phyloP scores from a whole-genome alignment of 768 basidiomycete species.

The Cystofilobasidium macerans region DNA sequence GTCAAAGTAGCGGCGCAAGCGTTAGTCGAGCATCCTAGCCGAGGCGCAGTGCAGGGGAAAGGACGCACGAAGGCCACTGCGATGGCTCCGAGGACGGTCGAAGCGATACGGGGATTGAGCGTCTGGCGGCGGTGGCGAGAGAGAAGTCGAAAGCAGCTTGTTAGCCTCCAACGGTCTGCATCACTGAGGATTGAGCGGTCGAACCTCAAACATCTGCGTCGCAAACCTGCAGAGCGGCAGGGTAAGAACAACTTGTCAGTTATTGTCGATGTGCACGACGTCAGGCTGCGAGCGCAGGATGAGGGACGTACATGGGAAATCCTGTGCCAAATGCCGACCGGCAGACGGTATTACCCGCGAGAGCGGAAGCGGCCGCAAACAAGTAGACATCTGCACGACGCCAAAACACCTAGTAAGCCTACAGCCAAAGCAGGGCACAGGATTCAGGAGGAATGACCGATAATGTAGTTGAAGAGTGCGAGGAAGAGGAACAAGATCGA shows the following conservation, averaged over 20 bases:
- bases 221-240: not conserved
- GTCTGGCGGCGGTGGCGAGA: not conserved
- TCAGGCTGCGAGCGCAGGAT: not conserved
- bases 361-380: slow-evolving; percentile 40
- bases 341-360: slow-evolving; percentile 37
- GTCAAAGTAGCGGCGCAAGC: not conserved
- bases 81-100: slow-evolving; percentile 22
- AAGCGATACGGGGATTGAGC: slow-evolving; percentile 23
- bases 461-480: slow-evolving; percentile 34
- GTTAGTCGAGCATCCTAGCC: not conserved
- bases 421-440: not conserved
- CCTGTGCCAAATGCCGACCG: slow-evolving; percentile 32
- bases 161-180: not conserved
- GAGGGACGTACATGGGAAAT: slow-evolving; percentile 9
- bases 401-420: not conserved
- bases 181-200: not conserved
- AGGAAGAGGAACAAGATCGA: slow-evolving; percentile 37
- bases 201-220: slow-evolving; percentile 12
- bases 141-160: not conserved
- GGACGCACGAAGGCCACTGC: slow-evolving; percentile 7
- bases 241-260: not conserved
- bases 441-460: slow-evolving; percentile 31
- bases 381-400: slow-evolving; percentile 33
- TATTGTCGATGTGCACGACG: not conserved
- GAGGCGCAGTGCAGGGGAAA: no score